phyloP scores from a whole-genome alignment of 345 rosid genomes.

The Citrus glauca region DNA sequence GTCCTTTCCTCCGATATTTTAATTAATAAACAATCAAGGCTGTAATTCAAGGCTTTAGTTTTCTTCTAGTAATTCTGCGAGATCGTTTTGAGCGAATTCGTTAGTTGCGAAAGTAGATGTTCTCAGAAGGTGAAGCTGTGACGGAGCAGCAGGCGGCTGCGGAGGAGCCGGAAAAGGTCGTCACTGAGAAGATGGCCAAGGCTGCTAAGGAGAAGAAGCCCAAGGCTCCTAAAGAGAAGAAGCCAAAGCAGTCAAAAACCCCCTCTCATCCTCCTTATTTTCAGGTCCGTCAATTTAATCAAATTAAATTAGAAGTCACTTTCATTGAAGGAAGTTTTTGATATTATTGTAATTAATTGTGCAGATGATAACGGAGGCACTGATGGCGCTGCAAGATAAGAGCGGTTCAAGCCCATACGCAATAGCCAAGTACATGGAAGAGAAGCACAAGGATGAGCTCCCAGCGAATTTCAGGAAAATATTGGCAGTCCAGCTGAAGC shows the following conservation, averaged over 20 bases:
- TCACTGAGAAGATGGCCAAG: constrained; percentile 32
- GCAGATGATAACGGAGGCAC: constrained; percentile 84
- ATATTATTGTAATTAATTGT: not conserved
- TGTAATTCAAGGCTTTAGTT: too few relatives aligned
- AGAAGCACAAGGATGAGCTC: constrained; percentile 59
- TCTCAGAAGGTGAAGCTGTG: constrained; percentile 31
- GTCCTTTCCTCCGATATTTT: not conserved
- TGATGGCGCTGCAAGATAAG: constrained; percentile 56
- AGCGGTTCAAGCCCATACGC: constrained; percentile 85
- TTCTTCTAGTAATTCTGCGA: not conserved
- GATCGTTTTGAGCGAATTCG: not conserved
- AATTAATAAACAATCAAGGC: too few relatives aligned
- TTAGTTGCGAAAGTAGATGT: constrained; percentile 25
- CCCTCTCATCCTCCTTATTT: constrained; percentile 77
- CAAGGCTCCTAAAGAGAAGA: constrained; percentile 34
- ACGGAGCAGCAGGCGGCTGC: constrained; percentile 6
- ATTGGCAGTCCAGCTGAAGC: constrained; percentile 60
- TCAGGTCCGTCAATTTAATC: constrained; percentile 32
- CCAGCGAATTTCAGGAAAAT: constrained; percentile 72
- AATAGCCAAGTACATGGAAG: constrained; percentile 75
- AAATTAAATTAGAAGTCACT: too few relatives aligned
- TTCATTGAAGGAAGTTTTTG: too few relatives aligned
- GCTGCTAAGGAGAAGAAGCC: constrained; percentile 39
- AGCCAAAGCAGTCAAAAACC: constrained; percentile 38
- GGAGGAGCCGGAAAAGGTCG: constrained; percentile 33